phyloP scores from a whole-genome alignment of 1,284 basidiomycete genomes.

The Ustilago loliicola region DNA sequence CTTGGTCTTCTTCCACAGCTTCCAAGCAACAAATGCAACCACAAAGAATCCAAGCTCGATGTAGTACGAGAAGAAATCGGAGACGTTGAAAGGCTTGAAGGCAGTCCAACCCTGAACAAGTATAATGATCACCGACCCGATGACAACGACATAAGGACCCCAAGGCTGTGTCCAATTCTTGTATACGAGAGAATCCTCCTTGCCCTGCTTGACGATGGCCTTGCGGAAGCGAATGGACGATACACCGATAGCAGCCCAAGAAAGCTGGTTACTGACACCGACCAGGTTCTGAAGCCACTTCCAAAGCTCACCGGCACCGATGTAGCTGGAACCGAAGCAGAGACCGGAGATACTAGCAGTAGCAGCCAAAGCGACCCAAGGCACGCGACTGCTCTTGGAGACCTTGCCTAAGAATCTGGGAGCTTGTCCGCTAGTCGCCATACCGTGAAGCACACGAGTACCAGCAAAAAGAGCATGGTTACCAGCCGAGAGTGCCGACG shows the following conservation, averaged over 20 bases:
- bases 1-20: conserved; percentile 51
- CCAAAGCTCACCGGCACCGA: conserved; percentile 75
- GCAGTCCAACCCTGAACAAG: conserved; percentile 67
- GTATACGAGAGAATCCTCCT: conserved; percentile 70
- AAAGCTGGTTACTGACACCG: conserved; percentile 79
- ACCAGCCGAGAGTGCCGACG: conserved; percentile 87
- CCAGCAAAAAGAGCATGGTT: conserved; percentile 85
- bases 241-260: conserved; percentile 85
- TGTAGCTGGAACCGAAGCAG: conserved; percentile 75
- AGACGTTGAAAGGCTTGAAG: conserved; percentile 49
- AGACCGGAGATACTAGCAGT: conserved; percentile 78
- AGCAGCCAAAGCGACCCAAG: conserved; percentile 79
- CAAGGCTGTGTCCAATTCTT: conserved; percentile 73
- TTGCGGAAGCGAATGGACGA: conserved; percentile 82
- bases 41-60: conserved; percentile 67
- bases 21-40: conserved; percentile 41
- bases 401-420: conserved; percentile 80
- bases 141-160: conserved; percentile 58
- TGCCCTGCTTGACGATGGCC: conserved; percentile 76
- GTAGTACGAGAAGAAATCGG: conserved; percentile 72
- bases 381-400: conserved; percentile 78
- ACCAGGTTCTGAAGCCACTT: conserved; percentile 75
- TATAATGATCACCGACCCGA: conserved; percentile 58
- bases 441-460: conserved; percentile 80
- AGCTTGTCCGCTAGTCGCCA: conserved; percentile 82